Evolutionary conservation across 371 early-diverging fungal genomes (phyloP).

Genomic region (Saksenaea oblongispora): DNA sequence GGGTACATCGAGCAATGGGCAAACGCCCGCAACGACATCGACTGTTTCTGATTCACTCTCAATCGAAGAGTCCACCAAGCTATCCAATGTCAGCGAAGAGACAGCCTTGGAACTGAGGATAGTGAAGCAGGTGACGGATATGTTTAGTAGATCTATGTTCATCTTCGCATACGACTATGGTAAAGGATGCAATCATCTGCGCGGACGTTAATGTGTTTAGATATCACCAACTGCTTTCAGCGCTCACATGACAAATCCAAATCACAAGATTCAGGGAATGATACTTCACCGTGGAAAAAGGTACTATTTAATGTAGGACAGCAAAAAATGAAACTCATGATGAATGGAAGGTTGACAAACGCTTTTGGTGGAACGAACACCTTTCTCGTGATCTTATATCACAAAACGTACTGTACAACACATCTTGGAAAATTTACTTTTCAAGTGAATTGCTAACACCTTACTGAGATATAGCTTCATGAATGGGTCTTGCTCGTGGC

Average conservation of each 20-base stretch:
- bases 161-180: conserved; percentile 65
- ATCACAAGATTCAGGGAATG: conserved; percentile 17
- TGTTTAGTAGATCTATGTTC: conserved; percentile 67
- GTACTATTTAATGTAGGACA: conserved; percentile 16
- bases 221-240: conserved; percentile 47
- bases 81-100: conserved; percentile 32
- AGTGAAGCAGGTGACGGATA: conserved; percentile 59
- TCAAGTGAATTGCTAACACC: conserved; percentile 10
- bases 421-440: conserved; percentile 23
- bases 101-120: conserved; percentile 58
- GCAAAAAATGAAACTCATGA: not conserved
- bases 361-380: conserved; percentile 76
- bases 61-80: conserved; percentile 15
- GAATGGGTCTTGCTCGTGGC: conserved; percentile 66
- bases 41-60: conserved; percentile 12
- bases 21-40: conserved; percentile 11
- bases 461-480: conserved; percentile 46
- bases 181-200: conserved; percentile 14
- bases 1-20: not conserved
- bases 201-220: conserved; percentile 12
- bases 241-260: conserved; percentile 23
- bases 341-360: conserved; percentile 32
- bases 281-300: conserved; percentile 32
- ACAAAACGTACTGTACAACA: not conserved
- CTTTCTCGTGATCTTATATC: conserved; percentile 46